Evolutionary conservation across 495 filamentous ascomycete genomes (phyloP), one percentile per base, ranked within the genome.

Genomic region (Penicillium psychrofluorescens): DNA sequence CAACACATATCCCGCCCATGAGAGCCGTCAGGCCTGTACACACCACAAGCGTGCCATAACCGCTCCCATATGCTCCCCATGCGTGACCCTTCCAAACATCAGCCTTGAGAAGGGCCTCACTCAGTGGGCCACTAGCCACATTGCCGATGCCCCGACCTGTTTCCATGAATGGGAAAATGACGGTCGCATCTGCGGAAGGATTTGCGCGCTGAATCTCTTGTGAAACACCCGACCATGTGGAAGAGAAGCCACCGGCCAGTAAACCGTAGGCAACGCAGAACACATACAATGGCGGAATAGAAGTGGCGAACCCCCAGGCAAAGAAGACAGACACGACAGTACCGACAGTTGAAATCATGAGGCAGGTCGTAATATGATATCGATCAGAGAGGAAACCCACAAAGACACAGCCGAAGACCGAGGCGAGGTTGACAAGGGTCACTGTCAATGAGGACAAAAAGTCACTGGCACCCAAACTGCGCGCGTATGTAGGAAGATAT

Each of bases 241-340:
- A 50, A 7, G 68, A 68, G 44, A 70, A 80, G 0, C 75, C 71
- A 5, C 80, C 80, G 0, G 78, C 81, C 41, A 80, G 79, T 7
- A 84, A 55, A 5, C 83, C 83, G 51, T 83, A 85, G 2, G 76
- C 45, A 5, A 85, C 41, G 34, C 71, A 74, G 42, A 86, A 87
- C 1, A 78, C 58, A 31, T 51, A 52, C 6, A 61, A 36, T 10
- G 46, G 22, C 0, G 52, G 47, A 1, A 54, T 33, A 22, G 36
- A 39, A 6, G 22, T 32, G 8, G 55, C 44, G 11, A 85, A 58
- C 0, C 81, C 82, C 83, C 83, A 86, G 11, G 83, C 43, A 10
- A 85, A 44, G 40, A 86, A 81, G 0, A 83, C 71, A 0, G 75
- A 67, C 4, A 78, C 32, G 3, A 74, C 66, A 1, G 77, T 66